Percentiles rank a stretch among this genome's conserved stretches.
These are phyloP conservation scores for Candida tammaniensis DNA, from an alignment of 805 yeast genomes.

Conservation along the genomic window DNA sequence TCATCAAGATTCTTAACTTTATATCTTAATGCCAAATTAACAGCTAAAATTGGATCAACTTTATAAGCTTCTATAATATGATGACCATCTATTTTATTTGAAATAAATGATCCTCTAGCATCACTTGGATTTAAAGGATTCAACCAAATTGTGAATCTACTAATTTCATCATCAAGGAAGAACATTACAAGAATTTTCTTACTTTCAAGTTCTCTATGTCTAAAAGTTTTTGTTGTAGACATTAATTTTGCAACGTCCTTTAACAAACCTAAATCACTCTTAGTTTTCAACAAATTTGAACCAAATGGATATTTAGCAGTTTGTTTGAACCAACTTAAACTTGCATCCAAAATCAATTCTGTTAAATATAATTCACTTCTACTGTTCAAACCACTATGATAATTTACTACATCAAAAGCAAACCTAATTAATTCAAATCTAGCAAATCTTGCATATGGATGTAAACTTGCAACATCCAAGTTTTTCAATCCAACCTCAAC, in stretches of 20 bases:
- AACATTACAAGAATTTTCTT: slow-evolving; percentile 56
- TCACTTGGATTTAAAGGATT: slow-evolving; percentile 52
- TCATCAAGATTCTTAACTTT: slow-evolving; percentile 40
- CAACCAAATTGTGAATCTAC: slow-evolving; percentile 74
- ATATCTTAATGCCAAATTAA: slow-evolving; percentile 63
- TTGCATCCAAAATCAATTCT: slow-evolving; percentile 56
- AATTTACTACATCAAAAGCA: slow-evolving; percentile 60
- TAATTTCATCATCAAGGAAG: slow-evolving; percentile 75
- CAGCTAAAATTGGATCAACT: slow-evolving; percentile 70
- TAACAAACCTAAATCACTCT: slow-evolving; percentile 63
- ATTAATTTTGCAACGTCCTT: slow-evolving; percentile 45
- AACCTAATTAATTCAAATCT: slow-evolving; percentile 74
- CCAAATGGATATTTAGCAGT: slow-evolving; percentile 78
- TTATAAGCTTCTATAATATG: slow-evolving; percentile 57
- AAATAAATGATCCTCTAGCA: slow-evolving; percentile 33
- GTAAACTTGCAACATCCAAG: slow-evolving; percentile 62
- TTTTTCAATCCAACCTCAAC: slow-evolving; percentile 53
- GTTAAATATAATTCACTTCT: slow-evolving; percentile 46
- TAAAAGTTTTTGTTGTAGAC: slow-evolving; percentile 19
- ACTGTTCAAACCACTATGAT: slow-evolving; percentile 51
- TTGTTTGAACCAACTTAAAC: slow-evolving; percentile 74
- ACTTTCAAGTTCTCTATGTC: slow-evolving; percentile 30
- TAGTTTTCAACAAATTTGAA: slow-evolving; percentile 67
- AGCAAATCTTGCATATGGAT: slow-evolving; percentile 74
- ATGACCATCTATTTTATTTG: slow-evolving; percentile 32